Percentiles rank a stretch among this genome's conserved stretches.
Conservation (phyloP, 495 filamentous ascomycete species). For the Hypoxylon lienhwacheense region DNA sequence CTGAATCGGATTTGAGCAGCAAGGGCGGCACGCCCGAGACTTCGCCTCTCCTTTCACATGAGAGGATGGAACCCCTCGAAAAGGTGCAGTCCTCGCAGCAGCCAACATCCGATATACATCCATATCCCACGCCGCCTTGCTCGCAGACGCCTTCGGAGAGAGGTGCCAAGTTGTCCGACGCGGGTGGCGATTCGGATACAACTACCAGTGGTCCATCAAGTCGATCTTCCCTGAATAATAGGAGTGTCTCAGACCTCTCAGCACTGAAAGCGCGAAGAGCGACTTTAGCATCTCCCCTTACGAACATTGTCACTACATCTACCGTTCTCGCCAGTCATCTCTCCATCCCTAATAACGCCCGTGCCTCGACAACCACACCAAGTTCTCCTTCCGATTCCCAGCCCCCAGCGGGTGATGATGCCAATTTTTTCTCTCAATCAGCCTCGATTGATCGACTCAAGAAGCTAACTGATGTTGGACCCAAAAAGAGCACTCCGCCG, state of each 20-base stretch:
- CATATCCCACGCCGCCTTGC: constrained; percentile 60
- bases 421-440: constrained; percentile 58
- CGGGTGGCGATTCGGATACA: constrained; percentile 47
- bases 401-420: constrained; percentile 53
- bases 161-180: constrained; percentile 49
- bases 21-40: constrained; percentile 42
- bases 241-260: constrained; percentile 47
- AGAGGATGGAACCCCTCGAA: constrained; percentile 46
- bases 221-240: constrained; percentile 42
- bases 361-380: constrained; percentile 57
- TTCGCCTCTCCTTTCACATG: constrained; percentile 57
- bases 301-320: constrained; percentile 65
- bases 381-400: constrained; percentile 55
- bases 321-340: constrained; percentile 71
- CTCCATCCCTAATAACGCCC: constrained; percentile 71
- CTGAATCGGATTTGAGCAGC: constrained; percentile 31
- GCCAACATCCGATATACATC: constrained; percentile 43
- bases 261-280: constrained; percentile 50
- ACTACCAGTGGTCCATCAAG: constrained; percentile 28
- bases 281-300: constrained; percentile 61
- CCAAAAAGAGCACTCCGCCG: constrained; percentile 84
- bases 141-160: constrained; percentile 60
- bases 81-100: constrained; percentile 40
- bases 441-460: constrained; percentile 66
- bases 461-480: constrained; percentile 84